Percentiles rank a stretch among this genome's conserved stretches.
Evolutionary conservation across 1,284 basidiomycete species (phyloP).

Genomic region (Meripilus lineatus): DNA sequence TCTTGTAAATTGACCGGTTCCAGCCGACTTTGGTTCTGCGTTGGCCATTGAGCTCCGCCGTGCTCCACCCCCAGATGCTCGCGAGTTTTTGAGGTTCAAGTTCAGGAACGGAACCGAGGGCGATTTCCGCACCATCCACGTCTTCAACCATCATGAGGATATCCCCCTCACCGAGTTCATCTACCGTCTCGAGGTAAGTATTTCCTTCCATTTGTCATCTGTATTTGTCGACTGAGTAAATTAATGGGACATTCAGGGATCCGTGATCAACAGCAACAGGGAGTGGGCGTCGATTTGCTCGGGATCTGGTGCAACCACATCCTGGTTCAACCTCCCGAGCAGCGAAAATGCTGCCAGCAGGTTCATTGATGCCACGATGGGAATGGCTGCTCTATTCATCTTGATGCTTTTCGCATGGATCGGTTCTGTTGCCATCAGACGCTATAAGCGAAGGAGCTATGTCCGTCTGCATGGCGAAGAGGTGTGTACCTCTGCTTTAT

Average conservation of each 20-base stretch:
- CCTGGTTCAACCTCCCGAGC: constrained; percentile 29
- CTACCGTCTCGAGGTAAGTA: constrained; percentile 63
- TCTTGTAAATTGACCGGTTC: too few species aligned
- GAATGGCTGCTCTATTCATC: constrained; percentile 36
- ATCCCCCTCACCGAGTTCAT: constrained; percentile 77
- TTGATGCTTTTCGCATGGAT: constrained; percentile 36
- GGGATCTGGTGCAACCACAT: constrained; percentile 29
- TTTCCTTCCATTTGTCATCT: neutral
- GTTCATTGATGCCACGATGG: constrained; percentile 40
- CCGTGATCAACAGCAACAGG: constrained; percentile 62
- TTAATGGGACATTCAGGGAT: constrained; percentile 36
- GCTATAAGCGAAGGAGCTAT: constrained; percentile 35
- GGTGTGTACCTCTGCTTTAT: constrained; percentile 38
- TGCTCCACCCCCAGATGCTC: constrained; percentile 64
- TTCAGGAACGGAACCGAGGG: constrained; percentile 79
- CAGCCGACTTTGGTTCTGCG: constrained; percentile 77
- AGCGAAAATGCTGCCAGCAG: constrained; percentile 28
- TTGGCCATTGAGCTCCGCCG: constrained; percentile 76
- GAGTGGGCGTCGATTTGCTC: constrained; percentile 60
- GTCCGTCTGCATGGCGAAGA: constrained; percentile 52
- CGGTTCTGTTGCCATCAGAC: constrained; percentile 36
- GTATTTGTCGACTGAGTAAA: neutral
- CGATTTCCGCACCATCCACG: constrained; percentile 56
- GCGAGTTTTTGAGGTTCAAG: constrained; percentile 76
- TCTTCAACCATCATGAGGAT: constrained; percentile 64